phyloP scores from a whole-genome alignment of 2,329 filamentous ascomycete species.

The Dryadomyces sulphureus region DNA sequence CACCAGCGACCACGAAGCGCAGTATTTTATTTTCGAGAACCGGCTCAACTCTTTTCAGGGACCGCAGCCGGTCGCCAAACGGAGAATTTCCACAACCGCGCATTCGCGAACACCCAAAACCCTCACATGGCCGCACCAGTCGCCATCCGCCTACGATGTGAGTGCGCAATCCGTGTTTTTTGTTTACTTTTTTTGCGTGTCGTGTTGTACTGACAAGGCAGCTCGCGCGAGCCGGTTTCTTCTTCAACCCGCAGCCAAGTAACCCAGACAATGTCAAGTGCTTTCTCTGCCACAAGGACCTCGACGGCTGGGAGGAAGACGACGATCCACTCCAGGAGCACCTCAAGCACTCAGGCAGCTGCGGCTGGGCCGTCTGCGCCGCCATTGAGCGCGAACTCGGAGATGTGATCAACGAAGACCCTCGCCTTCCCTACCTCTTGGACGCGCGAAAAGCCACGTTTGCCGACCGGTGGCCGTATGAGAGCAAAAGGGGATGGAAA shows the following conservation, averaged over 20 bases:
- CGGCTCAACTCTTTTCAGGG: slow-evolving; percentile 69
- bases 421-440: slow-evolving; percentile 53
- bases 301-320: slow-evolving; percentile 83
- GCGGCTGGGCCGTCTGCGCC: slow-evolving; percentile 71
- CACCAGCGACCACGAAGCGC: slow-evolving; percentile 24
- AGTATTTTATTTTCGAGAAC: slow-evolving; percentile 52
- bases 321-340: slow-evolving; percentile 80
- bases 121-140: slow-evolving; percentile 65
- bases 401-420: slow-evolving; percentile 56
- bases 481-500: slow-evolving; percentile 74
- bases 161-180: too few species aligned
- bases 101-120: slow-evolving; percentile 42
- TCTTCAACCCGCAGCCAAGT: slow-evolving; percentile 60
- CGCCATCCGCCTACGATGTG: slow-evolving; percentile 50
- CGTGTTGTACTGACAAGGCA: slow-evolving; percentile 22
- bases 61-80: slow-evolving; percentile 47
- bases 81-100: slow-evolving; percentile 52
- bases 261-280: slow-evolving; percentile 82
- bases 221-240: slow-evolving; percentile 87
- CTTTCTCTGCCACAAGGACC: slow-evolving; percentile 68
- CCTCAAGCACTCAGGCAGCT: slow-evolving; percentile 64
- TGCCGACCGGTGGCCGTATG: slow-evolving; percentile 74
- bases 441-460: slow-evolving; percentile 76
- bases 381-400: slow-evolving; percentile 46
- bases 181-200: slow-evolving; percentile 14